Evolutionary conservation across 208 protist genomes (phyloP).

Genomic region (Trypanosoma platydactyli): DNA sequence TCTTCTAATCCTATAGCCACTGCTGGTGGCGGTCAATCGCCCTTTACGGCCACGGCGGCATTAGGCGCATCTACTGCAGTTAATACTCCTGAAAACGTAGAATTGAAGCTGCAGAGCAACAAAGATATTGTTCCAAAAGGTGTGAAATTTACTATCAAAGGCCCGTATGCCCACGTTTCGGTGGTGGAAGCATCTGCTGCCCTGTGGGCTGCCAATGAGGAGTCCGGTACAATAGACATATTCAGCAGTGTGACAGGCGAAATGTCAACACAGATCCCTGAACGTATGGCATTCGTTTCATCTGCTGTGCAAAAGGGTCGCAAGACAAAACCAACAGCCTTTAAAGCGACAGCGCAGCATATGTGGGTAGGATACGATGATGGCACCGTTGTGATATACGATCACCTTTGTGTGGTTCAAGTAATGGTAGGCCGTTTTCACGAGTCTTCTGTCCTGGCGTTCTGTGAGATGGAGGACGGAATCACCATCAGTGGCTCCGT

Average conservation of each 20-base stretch:
- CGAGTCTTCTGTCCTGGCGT: slow-evolving; percentile 35
- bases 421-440: slow-evolving; percentile 72
- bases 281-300: neutral
- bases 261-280: slow-evolving; percentile 30
- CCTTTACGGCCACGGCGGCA: neutral
- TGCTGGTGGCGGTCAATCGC: no score
- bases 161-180: slow-evolving; percentile 38
- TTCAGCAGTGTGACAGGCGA: slow-evolving; percentile 67
- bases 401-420: slow-evolving; percentile 61
- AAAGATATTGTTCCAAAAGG: slow-evolving; percentile 19
- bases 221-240: slow-evolving; percentile 52
- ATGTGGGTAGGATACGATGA: slow-evolving; percentile 78
- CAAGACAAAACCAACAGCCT: slow-evolving; percentile 24
- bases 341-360: slow-evolving; percentile 59
- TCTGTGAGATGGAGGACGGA: slow-evolving; percentile 40
- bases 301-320: neutral
- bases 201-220: slow-evolving; percentile 58
- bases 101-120: neutral
- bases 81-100: neutral
- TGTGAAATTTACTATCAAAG: slow-evolving; percentile 43
- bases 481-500: slow-evolving; percentile 69
- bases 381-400: slow-evolving; percentile 77
- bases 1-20: no score
- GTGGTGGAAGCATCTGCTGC: slow-evolving; percentile 42
- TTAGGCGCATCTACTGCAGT: neutral